Conservation (phyloP, 2,329 filamentous ascomycete genomes). For the Aspergillus sp. region DNA sequence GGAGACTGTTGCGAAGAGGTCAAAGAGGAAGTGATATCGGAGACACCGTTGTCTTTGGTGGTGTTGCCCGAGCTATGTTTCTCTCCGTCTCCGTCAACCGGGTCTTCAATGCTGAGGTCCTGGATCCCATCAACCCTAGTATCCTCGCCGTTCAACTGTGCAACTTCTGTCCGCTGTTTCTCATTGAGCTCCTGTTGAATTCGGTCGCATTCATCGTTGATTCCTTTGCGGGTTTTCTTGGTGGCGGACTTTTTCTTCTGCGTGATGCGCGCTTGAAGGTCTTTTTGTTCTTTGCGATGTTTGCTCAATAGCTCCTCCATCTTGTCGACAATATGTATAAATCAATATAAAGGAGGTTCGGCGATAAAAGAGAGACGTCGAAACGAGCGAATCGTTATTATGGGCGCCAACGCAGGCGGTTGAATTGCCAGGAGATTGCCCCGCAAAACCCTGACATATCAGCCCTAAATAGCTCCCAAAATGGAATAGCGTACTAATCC, state of each 20-base stretch:
- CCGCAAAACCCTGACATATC: constrained; percentile 23
- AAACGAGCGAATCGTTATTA: constrained; percentile 4
- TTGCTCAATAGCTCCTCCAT: constrained; percentile 72
- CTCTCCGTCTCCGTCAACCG: constrained; percentile 9
- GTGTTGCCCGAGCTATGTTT: constrained; percentile 3
- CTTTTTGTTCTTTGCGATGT: constrained; percentile 82
- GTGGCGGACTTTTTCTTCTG: constrained; percentile 96
- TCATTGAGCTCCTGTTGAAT: constrained; percentile 52
- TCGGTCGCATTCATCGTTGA: constrained; percentile 59
- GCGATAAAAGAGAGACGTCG: not conserved
- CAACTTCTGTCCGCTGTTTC: constrained; percentile 47
- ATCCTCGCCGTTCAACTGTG: constrained; percentile 35
- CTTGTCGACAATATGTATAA: not conserved
- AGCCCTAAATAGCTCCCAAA: constrained; percentile 21
- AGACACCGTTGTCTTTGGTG: constrained; percentile 2
- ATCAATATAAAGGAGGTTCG: not conserved
- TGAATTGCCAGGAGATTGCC: constrained; percentile 9
- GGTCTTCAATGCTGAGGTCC: constrained; percentile 26
- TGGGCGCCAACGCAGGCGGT: constrained; percentile 1
- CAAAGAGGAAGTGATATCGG: constrained; percentile 6
- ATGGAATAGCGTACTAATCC: constrained; percentile 8
- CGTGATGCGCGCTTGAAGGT: constrained; percentile 76
- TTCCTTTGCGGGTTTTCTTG: constrained; percentile 66
- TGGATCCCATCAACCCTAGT: constrained; percentile 23
- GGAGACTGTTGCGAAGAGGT: constrained; percentile 8